Percentiles rank a stretch among this genome's conserved stretches.
Conservation (phyloP, 768 basidiomycete species). For the Phaeolepiota aurea region DNA sequence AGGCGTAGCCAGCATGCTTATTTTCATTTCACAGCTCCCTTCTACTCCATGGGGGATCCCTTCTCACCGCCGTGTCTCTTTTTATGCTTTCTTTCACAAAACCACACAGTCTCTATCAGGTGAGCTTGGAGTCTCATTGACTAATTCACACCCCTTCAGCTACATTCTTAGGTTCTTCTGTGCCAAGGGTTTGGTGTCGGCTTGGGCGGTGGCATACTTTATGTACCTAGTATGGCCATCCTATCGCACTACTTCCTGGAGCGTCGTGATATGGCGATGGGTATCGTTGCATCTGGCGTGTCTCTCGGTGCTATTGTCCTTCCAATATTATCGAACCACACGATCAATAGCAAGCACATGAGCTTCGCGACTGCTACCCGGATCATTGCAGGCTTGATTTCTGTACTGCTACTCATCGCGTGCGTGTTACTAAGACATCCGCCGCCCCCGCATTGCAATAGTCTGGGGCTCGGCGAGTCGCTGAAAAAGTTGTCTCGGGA, state of each 20-base stretch:
- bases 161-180: background rate
- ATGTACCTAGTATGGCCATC: background rate
- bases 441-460: constrained; percentile 12
- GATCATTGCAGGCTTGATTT: background rate
- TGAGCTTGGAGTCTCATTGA: background rate
- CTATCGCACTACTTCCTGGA: background rate
- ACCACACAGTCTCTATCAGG: background rate
- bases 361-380: background rate
- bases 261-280: background rate
- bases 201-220: background rate
- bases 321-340: background rate
- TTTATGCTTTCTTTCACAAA: background rate
- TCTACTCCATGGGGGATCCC: constrained; percentile 21
- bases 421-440: background rate
- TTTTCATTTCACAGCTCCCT: constrained; percentile 11
- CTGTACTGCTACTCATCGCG: constrained; percentile 1
- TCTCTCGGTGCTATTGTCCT: background rate
- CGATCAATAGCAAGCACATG: constrained; percentile 5
- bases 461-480: background rate
- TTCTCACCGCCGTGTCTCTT: background rate
- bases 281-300: background rate
- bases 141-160: background rate
- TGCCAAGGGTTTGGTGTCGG: background rate
- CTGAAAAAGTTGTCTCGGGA: background rate
- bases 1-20: background rate